These are phyloP conservation scores for Croton laevigatus DNA, from an alignment of 441 rosid species.

Conservation along the genomic window DNA sequence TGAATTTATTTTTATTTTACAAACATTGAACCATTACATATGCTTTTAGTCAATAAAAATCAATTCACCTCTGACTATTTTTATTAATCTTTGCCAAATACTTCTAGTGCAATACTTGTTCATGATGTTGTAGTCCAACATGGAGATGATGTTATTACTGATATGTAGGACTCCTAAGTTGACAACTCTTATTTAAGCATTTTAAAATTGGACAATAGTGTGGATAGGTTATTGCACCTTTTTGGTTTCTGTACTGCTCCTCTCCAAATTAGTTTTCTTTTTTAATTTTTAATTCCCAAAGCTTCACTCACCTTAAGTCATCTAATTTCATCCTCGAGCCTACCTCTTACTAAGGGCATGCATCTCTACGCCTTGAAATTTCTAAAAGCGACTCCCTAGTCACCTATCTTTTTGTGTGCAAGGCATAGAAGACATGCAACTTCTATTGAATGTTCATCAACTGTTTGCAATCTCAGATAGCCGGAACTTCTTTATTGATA, in stretches of 20 bases:
- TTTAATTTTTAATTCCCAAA: neutral
- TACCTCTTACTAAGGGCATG: too few species aligned
- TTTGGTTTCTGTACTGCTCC: neutral
- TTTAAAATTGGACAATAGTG: neutral
- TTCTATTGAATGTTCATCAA: too few species aligned
- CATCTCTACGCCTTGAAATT: too few species aligned
- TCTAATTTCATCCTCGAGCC: too few species aligned
- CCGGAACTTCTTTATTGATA: too few species aligned
- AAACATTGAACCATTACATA: neutral
- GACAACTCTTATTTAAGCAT: neutral
- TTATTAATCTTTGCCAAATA: constrained; percentile 24
- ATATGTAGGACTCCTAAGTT: neutral
- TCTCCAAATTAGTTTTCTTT: neutral
- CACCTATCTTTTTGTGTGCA: too few species aligned
- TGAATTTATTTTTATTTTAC: neutral
- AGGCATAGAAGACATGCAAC: too few species aligned
- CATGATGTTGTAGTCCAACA: constrained; percentile 47
- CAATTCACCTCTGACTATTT: neutral
- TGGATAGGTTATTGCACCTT: neutral
- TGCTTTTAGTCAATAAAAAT: neutral
- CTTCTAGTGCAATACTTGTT: constrained; percentile 62
- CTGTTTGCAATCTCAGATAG: too few species aligned
- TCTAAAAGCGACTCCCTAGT: too few species aligned
- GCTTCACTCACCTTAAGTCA: neutral
- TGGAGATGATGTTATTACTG: constrained; percentile 39